These are phyloP conservation scores for Mycothermus thermophilus DNA, from an alignment of 495 filamentous ascomycete species.

Conservation along the genomic window DNA sequence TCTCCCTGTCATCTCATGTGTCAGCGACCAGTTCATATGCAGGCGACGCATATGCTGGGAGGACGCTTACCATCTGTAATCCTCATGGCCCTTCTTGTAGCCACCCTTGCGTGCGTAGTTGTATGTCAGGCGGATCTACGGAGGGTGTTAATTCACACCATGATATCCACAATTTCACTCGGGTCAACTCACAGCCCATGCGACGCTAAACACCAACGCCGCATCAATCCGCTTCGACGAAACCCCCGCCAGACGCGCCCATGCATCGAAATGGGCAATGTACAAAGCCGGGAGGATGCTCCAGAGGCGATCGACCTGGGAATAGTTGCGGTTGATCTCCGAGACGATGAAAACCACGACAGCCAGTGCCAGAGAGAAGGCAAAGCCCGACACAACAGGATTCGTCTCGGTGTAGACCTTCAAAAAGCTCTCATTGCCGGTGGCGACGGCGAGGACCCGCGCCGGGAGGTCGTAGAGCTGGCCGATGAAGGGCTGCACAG, in stretches of 20 bases:
- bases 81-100: constrained; percentile 74
- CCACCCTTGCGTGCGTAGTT: constrained; percentile 98
- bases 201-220: constrained; percentile 48
- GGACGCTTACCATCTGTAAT: constrained; percentile 66
- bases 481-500: constrained; percentile 59
- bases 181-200: constrained; percentile 63
- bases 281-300: constrained; percentile 76
- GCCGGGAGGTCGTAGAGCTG: constrained; percentile 62
- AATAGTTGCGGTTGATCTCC: constrained; percentile 85
- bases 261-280: constrained; percentile 72
- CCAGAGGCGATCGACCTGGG: constrained; percentile 88
- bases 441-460: constrained; percentile 43
- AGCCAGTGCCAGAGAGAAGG: constrained; percentile 52
- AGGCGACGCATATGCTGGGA: neutral
- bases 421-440: constrained; percentile 38
- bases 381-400: constrained; percentile 64
- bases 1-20: constrained; percentile 27
- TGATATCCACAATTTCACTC: neutral
- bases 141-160: constrained; percentile 2
- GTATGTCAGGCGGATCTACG: constrained; percentile 58
- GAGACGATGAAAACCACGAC: constrained; percentile 55
- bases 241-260: constrained; percentile 60
- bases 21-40: neutral
- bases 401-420: constrained; percentile 77
- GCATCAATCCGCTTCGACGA: constrained; percentile 62